Evolutionary conservation across 2,329 filamentous ascomycete genomes (phyloP).

Genomic region (Rutstroemia sp.): DNA sequence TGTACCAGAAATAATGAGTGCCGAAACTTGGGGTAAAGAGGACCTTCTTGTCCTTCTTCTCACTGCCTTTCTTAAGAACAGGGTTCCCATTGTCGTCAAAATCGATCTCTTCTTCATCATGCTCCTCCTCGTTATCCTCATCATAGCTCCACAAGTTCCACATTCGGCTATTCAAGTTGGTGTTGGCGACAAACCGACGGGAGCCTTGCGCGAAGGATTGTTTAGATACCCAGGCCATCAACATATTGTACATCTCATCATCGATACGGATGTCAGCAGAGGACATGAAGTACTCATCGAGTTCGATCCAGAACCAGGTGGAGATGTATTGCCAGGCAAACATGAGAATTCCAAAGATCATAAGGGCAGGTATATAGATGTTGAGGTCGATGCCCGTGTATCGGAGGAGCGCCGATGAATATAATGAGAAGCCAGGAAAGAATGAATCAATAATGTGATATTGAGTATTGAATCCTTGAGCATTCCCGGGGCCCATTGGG

Average conservation of each 20-base stretch:
- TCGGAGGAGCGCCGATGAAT: slow-evolving; percentile 44
- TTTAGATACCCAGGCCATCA: slow-evolving; percentile 61
- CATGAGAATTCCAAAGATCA: slow-evolving; percentile 41
- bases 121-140: slow-evolving; percentile 39
- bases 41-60: slow-evolving; percentile 35
- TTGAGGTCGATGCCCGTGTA: slow-evolving; percentile 57
- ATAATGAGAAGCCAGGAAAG: slow-evolving; percentile 56
- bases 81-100: slow-evolving; percentile 23
- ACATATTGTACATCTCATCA: slow-evolving; percentile 65
- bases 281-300: slow-evolving; percentile 53
- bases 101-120: slow-evolving; percentile 29
- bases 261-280: slow-evolving; percentile 59
- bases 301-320: slow-evolving; percentile 38
- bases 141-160: slow-evolving; percentile 40
- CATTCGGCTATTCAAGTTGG: slow-evolving; percentile 46
- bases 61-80: slow-evolving; percentile 19
- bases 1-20: slow-evolving; percentile 62
- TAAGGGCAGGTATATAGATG: slow-evolving; percentile 51
- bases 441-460: slow-evolving; percentile 46
- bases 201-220: slow-evolving; percentile 54
- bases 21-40: slow-evolving; percentile 62
- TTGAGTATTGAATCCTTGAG: slow-evolving; percentile 28
- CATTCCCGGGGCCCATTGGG: not conserved
- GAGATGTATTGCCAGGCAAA: slow-evolving; percentile 47
- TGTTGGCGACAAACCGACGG: slow-evolving; percentile 58